Base-by-base conservation (phyloP, 192 early-diverging fungal genomes). In the Coemansia aciculifera region DNA sequence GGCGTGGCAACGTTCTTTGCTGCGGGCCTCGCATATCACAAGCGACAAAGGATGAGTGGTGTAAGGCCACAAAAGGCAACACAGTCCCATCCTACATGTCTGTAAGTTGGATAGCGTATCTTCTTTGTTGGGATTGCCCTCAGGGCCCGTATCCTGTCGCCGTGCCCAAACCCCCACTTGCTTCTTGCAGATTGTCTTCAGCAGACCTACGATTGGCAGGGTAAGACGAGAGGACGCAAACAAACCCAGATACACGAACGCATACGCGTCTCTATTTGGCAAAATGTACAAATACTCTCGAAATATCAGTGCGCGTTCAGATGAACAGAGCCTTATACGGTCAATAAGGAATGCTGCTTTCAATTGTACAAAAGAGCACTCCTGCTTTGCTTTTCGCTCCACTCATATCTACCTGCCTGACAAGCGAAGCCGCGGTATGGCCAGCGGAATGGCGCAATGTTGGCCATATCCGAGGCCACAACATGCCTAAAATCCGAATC, bases 1-100 rank as follows among this genome's bases (percentile, higher is more conserved):
- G 57, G 57, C n/a, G 57, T 32, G 31, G 59, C 36, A 60, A 60
- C 59, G 59, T 60, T 36, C 59, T 36, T 24, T 60, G 59, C 59
- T 38, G 37, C 21, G 21, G 23, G 59, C 59, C 34, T 37, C 11
- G 37, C 59, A 60, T 21, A 23, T 3, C 59, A 3, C 36, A 23
- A 3, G 29, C 29, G 23, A 24, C 52, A 56, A 56, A 17, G 13
- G 31, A 15, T 56, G 52, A 27, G 51, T 15, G 52, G 52, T 31
- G 29, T 27, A 13, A 15, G 29, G 13, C 11, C 23, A 32, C 52
- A 32, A 56, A 10, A 32, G 31, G 29, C 52, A 32, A 13, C 19
- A 3, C 46, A 48, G 19, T 23, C 46, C 21, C 19, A 2, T 17
- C 42, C 15, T 13, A 44, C 42, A 6, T 1, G 13, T 44, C 46